Evolutionary conservation across 2,329 filamentous ascomycete species (phyloP).

Genomic region (Hymenoscyphus infarciens): DNA sequence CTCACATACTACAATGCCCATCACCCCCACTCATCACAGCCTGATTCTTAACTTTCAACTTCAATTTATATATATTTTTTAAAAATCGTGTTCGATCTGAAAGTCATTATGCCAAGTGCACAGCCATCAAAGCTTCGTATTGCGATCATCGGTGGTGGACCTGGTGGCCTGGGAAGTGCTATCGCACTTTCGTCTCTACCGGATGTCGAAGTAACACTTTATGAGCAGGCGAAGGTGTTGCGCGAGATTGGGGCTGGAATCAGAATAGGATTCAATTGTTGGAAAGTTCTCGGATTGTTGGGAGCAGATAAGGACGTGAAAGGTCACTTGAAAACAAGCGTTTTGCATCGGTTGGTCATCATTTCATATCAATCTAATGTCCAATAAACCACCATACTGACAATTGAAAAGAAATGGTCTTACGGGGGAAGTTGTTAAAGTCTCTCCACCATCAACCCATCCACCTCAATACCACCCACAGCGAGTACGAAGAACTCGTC

Average conservation of each 20-base stretch:
- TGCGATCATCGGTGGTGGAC: constrained; percentile 39
- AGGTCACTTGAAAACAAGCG: constrained; percentile 36
- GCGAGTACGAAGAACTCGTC: constrained; percentile 31
- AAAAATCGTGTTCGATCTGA: neutral
- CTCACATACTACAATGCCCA: neutral
- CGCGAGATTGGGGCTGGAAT: constrained; percentile 48
- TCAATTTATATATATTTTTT: neutral
- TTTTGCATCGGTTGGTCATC: constrained; percentile 34
- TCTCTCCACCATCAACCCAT: neutral
- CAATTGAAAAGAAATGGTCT: constrained; percentile 31
- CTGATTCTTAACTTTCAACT: neutral
- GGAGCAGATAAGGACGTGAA: constrained; percentile 35
- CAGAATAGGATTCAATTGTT: constrained; percentile 44
- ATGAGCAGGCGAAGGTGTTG: constrained; percentile 44
- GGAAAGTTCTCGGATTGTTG: constrained; percentile 45
- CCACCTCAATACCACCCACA: constrained; percentile 26
- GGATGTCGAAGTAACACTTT: constrained; percentile 42
- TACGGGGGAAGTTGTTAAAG: constrained; percentile 26
- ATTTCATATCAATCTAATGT: neutral
- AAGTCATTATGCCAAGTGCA: constrained; percentile 6
- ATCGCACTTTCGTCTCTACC: constrained; percentile 43
- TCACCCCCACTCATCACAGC: neutral
- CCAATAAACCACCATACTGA: neutral
- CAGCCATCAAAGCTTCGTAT: constrained; percentile 19
- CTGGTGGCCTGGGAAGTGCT: constrained; percentile 39